Base-by-base conservation (phyloP, 2,329 filamentous ascomycete species). In the Fusarium brachygibbosum region DNA sequence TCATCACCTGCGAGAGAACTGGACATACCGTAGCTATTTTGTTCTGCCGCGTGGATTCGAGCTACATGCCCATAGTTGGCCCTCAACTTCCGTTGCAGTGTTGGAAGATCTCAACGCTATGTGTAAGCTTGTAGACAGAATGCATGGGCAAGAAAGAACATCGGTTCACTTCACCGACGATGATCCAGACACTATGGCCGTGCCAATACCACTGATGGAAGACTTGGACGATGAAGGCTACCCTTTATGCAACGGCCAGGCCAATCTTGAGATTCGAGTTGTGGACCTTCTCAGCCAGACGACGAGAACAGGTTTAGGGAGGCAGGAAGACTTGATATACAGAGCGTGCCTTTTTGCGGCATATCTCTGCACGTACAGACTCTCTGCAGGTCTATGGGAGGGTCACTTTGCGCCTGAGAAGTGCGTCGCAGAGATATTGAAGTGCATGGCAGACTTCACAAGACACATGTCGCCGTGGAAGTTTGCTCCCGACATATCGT, bases 301-400 rank as follows among this genome's bases (percentile, higher is more conserved):
- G 10, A 1, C 0, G 1, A 55, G 16, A 9, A 8, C 5, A 11
- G 2, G 12, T 14, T 13, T 14, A 2, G 17, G 19, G 5, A 19
- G 13, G 7, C 17, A 32, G 3, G 19, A 63, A 14, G 11, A 1
- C 3, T 8, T 56, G 1, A 56, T 63, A 2, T 63, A 63, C 8
- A 63, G 58, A 29, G 41, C 58, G 1, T 56, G 41, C 2, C 59
- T 63, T 2, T 63, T 63, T 23, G 48, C 58, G 1, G 58, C 58
- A 16, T 63, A 63, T 5, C 48, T 63, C 2, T 63, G 59, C 14
- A 63, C 58, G 11, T 63, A 63, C n/a, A 54, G 59, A 23, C 35
- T 63, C 1, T 63, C 59, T 0, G 10, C 37, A 10, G 59, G 59
- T 11, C 1, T 63, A 0, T 63, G 59, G 58, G 59, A 29, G 41